A percentile compares a stretch with the other conserved stretches of the same genome.
These are phyloP conservation scores for Dactylellina drechsleri DNA, from an alignment of 2,329 filamentous ascomycete species.

Conservation along the genomic window DNA sequence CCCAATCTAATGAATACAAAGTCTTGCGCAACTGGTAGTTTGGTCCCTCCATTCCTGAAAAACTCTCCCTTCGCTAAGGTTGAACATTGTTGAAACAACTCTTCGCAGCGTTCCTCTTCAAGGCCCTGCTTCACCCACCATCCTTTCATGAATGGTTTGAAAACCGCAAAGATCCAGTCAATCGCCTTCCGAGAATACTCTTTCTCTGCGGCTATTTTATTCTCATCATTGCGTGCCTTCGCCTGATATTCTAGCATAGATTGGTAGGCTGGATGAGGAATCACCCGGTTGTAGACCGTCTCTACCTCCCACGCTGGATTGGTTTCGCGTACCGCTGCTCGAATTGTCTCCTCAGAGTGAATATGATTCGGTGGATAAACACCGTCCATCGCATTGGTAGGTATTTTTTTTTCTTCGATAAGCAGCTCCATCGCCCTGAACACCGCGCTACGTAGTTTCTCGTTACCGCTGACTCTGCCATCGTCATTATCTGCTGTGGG, in stretches of 20 bases:
- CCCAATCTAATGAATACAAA: no score
- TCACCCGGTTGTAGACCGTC: no score
- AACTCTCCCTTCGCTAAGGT: constrained; percentile 12
- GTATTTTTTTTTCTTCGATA: constrained; percentile 8
- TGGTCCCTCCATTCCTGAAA: constrained; percentile 19
- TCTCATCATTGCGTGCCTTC: background rate
- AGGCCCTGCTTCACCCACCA: constrained; percentile 29
- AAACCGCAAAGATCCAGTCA: constrained; percentile 27
- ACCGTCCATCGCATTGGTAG: constrained; percentile 2
- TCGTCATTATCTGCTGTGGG: constrained; percentile 21
- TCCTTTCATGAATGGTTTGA: constrained; percentile 27
- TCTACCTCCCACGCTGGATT: no score
- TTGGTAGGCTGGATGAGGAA: constrained; percentile 27
- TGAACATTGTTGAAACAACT: constrained; percentile 23
- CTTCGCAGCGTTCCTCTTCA: background rate
- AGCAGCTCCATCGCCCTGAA: constrained; percentile 20
- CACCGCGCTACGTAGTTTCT: constrained; percentile 12
- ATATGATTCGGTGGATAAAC: constrained; percentile 26
- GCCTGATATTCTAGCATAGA: constrained; percentile 11
- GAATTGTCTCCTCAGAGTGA: constrained; percentile 14
- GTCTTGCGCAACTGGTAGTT: no score
- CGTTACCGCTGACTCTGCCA: constrained; percentile 18
- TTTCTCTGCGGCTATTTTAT: background rate
- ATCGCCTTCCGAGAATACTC: constrained; percentile 13
- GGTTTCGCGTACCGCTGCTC: no score